phyloP scores from a whole-genome alignment of 139 green algal genomes.

The Coelastrella sp. region DNA sequence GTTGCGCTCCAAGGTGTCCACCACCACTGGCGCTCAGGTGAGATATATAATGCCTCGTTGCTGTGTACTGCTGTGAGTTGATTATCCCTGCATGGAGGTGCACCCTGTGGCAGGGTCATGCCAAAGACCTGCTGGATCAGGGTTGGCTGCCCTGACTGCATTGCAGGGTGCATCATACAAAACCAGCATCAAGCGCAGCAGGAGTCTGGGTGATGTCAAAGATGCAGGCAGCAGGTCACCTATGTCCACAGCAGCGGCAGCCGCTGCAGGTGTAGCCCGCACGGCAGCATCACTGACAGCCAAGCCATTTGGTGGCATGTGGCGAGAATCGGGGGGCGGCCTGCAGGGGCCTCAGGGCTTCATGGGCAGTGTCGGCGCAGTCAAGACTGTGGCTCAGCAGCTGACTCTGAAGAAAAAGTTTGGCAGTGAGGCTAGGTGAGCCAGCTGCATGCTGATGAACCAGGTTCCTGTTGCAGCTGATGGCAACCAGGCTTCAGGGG shows the following conservation, averaged over 20 bases:
- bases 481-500: too few relatives aligned
- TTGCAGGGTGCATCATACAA: too few relatives aligned
- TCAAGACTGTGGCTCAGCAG: constrained; percentile 17
- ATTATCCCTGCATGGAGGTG: too few relatives aligned
- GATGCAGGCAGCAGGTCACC: neutral
- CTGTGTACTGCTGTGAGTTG: too few relatives aligned
- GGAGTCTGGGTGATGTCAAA: constrained; percentile 12
- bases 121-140: too few relatives aligned
- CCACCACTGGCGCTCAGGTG: too few relatives aligned
- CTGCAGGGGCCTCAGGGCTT: neutral
- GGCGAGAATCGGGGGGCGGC: neutral
- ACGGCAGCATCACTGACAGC: neutral
- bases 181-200: constrained; percentile 12
- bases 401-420: neutral
- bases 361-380: constrained; percentile 1
- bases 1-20: too few relatives aligned
- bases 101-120: too few relatives aligned
- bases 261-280: neutral
- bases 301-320: neutral
- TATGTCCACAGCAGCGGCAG: neutral
- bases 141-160: too few relatives aligned
- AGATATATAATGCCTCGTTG: too few relatives aligned
- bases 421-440: neutral
- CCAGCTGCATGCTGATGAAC: neutral
- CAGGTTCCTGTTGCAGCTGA: too few relatives aligned